A percentile compares a stretch with the other conserved stretches of the same genome.
phyloP scores from a whole-genome alignment of 2,329 filamentous ascomycete species.

The Claviceps paspali region DNA sequence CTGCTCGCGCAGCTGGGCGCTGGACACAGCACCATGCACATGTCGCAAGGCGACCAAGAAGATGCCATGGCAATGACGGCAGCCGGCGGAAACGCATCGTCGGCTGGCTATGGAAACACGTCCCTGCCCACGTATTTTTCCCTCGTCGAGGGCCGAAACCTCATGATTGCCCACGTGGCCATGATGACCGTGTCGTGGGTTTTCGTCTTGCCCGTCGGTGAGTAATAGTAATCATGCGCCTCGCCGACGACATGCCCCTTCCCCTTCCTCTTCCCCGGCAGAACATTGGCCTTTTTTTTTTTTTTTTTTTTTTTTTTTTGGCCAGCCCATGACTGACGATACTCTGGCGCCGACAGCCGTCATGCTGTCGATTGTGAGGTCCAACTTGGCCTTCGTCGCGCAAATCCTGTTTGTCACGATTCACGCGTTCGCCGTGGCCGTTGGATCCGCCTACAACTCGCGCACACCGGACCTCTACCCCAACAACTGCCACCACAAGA shows the following conservation, averaged over 20 bases:
- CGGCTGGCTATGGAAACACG: not conserved
- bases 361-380: constrained; percentile 72
- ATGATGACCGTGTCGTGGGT: constrained; percentile 61
- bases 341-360: constrained; percentile 41
- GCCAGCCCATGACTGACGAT: constrained; percentile 2
- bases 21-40: not conserved
- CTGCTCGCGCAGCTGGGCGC: not conserved
- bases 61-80: not conserved
- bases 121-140: constrained; percentile 44
- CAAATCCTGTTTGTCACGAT: constrained; percentile 53
- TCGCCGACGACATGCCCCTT: not conserved
- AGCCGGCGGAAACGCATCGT: not conserved
- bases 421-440: constrained; percentile 48
- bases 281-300: too few relatives aligned
- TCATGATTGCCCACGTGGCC: constrained; percentile 55
- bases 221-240: constrained; percentile 18
- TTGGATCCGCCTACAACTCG: constrained; percentile 59
- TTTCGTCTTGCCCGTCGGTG: constrained; percentile 57
- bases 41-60: not conserved
- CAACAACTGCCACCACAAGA: constrained; percentile 74
- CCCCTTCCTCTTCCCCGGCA: too few relatives aligned
- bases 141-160: constrained; percentile 32
- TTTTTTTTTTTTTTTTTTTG: too few relatives aligned
- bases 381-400: constrained; percentile 51
- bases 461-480: constrained; percentile 76